phyloP scores from a whole-genome alignment of 768 basidiomycete genomes.

The Boletus rubescentipes region DNA sequence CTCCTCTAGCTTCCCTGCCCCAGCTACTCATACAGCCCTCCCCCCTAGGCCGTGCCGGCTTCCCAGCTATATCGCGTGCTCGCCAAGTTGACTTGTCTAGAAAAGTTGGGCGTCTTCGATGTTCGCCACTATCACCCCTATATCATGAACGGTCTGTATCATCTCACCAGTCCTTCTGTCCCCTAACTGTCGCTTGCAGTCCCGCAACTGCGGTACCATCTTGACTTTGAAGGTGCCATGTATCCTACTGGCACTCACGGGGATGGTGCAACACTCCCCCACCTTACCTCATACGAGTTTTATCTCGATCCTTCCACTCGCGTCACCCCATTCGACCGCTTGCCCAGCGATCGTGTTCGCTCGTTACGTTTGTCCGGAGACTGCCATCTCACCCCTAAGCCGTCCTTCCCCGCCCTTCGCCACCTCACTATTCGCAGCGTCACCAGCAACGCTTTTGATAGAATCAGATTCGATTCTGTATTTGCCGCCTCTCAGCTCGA shows the following conservation, averaged over 20 bases:
- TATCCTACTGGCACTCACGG: conserved; percentile 23
- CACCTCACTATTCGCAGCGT: conserved; percentile 33
- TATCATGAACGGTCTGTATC: conserved; percentile 10
- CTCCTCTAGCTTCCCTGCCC: conserved; percentile 6
- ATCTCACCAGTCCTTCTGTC: background rate
- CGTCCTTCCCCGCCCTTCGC: conserved; percentile 19
- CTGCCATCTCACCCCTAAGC: conserved; percentile 20
- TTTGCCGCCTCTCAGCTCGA: conserved; percentile 33
- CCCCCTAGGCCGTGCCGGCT: conserved; percentile 22
- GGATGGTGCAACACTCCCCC: background rate
- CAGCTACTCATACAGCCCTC: conserved; percentile 1
- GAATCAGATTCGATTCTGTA: conserved; percentile 22
- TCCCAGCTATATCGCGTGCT: conserved; percentile 34
- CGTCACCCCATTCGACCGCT: conserved; percentile 28
- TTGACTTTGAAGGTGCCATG: conserved; percentile 40
- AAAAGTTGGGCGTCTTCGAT: conserved; percentile 36
- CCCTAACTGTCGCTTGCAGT: conserved; percentile 12
- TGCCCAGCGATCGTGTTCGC: conserved; percentile 24
- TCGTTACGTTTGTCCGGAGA: conserved; percentile 38
- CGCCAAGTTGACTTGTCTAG: conserved; percentile 27
- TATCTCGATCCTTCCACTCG: conserved; percentile 32
- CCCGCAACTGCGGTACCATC: conserved; percentile 19
- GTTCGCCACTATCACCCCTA: conserved; percentile 23
- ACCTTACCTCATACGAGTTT: conserved; percentile 34
- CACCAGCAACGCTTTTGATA: conserved; percentile 38